These are phyloP conservation scores for Massospora cicadina DNA, from an alignment of 371 early-diverging fungal species.

Conservation along the genomic window DNA sequence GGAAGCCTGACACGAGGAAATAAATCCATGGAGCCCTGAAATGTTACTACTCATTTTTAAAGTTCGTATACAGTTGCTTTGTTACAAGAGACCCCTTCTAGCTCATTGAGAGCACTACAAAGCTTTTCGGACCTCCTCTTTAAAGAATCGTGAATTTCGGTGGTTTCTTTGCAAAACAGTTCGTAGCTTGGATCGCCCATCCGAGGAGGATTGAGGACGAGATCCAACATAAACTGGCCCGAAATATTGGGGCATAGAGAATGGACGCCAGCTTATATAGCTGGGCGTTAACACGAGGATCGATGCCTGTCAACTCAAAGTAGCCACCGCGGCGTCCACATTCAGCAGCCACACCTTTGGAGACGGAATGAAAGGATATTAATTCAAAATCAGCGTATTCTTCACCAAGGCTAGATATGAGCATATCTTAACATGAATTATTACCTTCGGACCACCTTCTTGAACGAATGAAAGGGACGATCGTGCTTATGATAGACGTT, in stretches of 20 bases:
- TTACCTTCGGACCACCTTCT: conserved; percentile 51
- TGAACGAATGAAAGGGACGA: conserved; percentile 87
- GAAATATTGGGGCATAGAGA: conserved; percentile 78
- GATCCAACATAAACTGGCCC: conserved; percentile 66
- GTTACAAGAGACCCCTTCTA: conserved; percentile 82
- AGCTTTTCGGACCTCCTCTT: conserved; percentile 58
- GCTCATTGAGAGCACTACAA: conserved; percentile 50
- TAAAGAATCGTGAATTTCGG: conserved; percentile 62
- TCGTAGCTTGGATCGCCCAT: conserved; percentile 56
- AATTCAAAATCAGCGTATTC: conserved; percentile 49
- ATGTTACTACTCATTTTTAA: background rate
- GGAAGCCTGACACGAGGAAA: conserved; percentile 74
- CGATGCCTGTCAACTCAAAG: conserved; percentile 80
- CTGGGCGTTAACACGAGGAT: conserved; percentile 50
- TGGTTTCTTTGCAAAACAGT: conserved; percentile 51
- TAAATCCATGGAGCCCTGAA: conserved; percentile 86
- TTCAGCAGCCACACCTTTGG: conserved; percentile 96
- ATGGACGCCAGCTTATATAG: conserved; percentile 88
- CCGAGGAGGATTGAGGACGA: conserved; percentile 85
- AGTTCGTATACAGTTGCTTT: conserved; percentile 24
- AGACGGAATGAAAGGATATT: conserved; percentile 88
- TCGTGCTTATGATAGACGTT: conserved; percentile 68
- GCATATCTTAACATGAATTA: background rate
- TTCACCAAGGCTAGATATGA: conserved; percentile 28
- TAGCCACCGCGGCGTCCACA: conserved; percentile 97